Evolutionary conservation across 139 green algal genomes (phyloP), one percentile per base, ranked within the genome.

Genomic region (Gonium pectorale): DNA sequence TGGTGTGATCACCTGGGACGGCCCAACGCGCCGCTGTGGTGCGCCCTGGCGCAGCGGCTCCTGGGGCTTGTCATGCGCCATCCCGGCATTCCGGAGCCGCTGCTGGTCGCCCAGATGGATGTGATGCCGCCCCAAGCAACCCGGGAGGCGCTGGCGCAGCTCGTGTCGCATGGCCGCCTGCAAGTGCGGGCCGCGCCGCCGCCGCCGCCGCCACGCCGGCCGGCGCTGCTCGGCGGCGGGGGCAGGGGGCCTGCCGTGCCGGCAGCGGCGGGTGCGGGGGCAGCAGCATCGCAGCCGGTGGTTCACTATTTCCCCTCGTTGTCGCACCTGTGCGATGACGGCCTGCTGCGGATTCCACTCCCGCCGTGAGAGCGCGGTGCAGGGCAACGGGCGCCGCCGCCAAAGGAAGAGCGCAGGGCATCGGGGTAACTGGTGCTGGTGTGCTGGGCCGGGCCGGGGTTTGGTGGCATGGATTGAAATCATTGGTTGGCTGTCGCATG

Each of bases 1-100:
- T 86, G 81, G 81, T 31, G 74, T 22, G 81, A 86, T 41, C 81
- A 86, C 68, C 52, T 1, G 7, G 81, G 81, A 31, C 19, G 3
- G 24, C 9, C 51, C n/a, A 86, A 86, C 81, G 5, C 5, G 24
- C 1, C 33, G 43, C 44, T 86, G 56, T 80, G 68, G 81, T 2
- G 11, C 11, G 44, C 69, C 31, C 56, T 86, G 43, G 26, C 71
- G 69, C 59, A 66, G 41, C 68, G 69, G 27, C 40, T 71, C 69
- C 41, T 86, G 52, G 59, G 4, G n/a, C 31, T 74, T 31, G 81
- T 86, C 33, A 64, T 73, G 54, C 69, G 81, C 29, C 60, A 56
- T 56, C 81, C 81, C 5, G 81, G 81, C 43, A 52, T 73, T 2
- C n/a, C 43, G 7, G 77, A 83, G 59, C 62, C 49, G 31, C 60